Conservation (phyloP, 345 rosid species). For the Conringia planisiliqua region DNA sequence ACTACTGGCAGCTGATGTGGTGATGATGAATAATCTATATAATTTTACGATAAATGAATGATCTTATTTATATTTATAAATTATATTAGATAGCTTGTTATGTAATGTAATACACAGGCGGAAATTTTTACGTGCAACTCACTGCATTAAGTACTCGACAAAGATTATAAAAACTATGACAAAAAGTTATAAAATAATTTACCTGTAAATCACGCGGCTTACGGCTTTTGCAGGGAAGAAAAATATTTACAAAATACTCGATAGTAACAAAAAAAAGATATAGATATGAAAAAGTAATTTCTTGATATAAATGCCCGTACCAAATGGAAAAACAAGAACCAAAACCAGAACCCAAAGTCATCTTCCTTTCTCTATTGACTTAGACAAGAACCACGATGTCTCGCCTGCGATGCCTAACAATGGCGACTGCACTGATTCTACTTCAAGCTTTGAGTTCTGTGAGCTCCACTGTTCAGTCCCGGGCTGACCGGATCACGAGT, state of each 20-base stretch:
- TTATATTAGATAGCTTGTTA: background rate
- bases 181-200: background rate
- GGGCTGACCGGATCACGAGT: conserved; percentile 44
- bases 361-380: background rate
- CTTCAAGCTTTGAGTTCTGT: conserved; percentile 6
- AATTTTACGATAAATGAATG: too few relatives aligned
- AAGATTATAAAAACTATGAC: background rate
- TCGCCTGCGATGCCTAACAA: conserved; percentile 26
- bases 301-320: conserved; percentile 12
- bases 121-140: background rate
- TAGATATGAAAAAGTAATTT: background rate
- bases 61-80: too few relatives aligned
- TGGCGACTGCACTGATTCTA: conserved; percentile 15
- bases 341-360: background rate
- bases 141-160: background rate
- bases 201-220: conserved; percentile 29
- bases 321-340: background rate
- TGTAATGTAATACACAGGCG: background rate
- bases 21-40: too few relatives aligned
- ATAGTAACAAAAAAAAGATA: background rate
- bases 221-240: conserved; percentile 19
- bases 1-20: too few relatives aligned
- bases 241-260: conserved; percentile 18
- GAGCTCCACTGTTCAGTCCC: background rate
- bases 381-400: conserved; percentile 10